phyloP scores from a whole-genome alignment of 2,329 filamentous ascomycete genomes.

The Cladorrhinum sp. region DNA sequence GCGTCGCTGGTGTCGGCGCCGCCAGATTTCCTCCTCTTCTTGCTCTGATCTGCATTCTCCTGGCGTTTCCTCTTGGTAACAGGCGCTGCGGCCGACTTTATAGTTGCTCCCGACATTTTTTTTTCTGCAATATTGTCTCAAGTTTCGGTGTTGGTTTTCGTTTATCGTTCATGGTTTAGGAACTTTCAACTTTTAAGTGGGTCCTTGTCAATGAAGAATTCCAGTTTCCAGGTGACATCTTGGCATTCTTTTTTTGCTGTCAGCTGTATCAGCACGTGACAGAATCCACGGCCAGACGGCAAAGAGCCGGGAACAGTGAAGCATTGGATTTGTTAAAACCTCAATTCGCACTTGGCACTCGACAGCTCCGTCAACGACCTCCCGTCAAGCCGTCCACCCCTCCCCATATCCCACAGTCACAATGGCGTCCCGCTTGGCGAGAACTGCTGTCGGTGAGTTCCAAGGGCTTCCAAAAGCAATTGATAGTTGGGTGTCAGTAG shows the following conservation, averaged over 20 bases:
- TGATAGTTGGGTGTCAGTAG: conserved; percentile 23
- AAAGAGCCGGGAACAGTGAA: conserved; percentile 43
- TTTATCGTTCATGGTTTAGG: background rate
- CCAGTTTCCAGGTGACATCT: background rate
- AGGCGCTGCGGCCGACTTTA: conserved; percentile 8
- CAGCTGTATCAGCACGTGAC: conserved; percentile 38
- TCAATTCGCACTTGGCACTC: conserved; percentile 39
- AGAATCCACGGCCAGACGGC: conserved; percentile 36
- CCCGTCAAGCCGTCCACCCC: conserved; percentile 43
- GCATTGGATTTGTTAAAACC: conserved; percentile 36
- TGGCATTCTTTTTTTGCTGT: conserved; percentile 9
- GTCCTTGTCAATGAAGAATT: conserved; percentile 2
- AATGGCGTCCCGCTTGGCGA: conserved; percentile 98
- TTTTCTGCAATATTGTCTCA: background rate
- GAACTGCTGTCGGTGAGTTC: conserved; percentile 86
- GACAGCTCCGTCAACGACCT: conserved; percentile 42
- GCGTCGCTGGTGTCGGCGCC: conserved; percentile 45
- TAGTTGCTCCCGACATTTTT: conserved; percentile 16
- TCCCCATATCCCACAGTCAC: conserved; percentile 58
- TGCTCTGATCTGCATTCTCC: conserved; percentile 40
- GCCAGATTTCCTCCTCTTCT: conserved; percentile 51
- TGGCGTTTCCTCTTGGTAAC: conserved; percentile 51
- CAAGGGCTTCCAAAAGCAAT: conserved; percentile 29
- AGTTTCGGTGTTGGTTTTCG: background rate
- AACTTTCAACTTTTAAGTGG: conserved; percentile 7